These are phyloP conservation scores for Pelargonium australe DNA, from an alignment of 441 rosid species.

Conservation along the genomic window DNA sequence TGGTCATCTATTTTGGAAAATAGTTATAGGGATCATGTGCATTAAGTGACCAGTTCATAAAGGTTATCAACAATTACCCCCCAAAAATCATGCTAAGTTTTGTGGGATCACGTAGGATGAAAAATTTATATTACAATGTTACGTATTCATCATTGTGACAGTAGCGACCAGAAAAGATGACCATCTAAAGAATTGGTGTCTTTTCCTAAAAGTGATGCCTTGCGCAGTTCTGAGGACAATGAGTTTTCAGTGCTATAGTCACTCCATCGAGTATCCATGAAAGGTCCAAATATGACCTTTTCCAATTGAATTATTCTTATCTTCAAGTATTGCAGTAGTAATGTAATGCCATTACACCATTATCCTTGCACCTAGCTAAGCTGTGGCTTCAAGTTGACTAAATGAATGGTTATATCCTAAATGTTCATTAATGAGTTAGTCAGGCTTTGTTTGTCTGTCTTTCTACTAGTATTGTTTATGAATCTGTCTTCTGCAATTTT, in stretches of 20 bases:
- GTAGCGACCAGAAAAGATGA: not conserved
- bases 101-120: too few species aligned
- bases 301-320: slow-evolving; percentile 1
- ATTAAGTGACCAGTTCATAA: too few species aligned
- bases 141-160: not conserved
- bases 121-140: not conserved
- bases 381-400: not conserved
- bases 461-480: not conserved
- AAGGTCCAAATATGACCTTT: not conserved
- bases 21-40: too few species aligned
- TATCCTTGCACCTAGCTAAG: not conserved
- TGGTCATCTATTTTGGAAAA: too few species aligned
- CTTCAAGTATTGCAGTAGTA: not conserved
- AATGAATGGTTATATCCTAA: not conserved
- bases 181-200: not conserved
- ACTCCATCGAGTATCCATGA: too few species aligned
- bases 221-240: not conserved
- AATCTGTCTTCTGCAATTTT: not conserved
- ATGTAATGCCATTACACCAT: not conserved
- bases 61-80: too few species aligned
- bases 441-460: not conserved
- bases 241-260: not conserved
- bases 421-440: not conserved
- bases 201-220: not conserved
- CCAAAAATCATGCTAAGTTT: too few species aligned